Evolutionary conservation across 345 rosid genomes (phyloP).

Genomic region (Hypericum androsaemum): DNA sequence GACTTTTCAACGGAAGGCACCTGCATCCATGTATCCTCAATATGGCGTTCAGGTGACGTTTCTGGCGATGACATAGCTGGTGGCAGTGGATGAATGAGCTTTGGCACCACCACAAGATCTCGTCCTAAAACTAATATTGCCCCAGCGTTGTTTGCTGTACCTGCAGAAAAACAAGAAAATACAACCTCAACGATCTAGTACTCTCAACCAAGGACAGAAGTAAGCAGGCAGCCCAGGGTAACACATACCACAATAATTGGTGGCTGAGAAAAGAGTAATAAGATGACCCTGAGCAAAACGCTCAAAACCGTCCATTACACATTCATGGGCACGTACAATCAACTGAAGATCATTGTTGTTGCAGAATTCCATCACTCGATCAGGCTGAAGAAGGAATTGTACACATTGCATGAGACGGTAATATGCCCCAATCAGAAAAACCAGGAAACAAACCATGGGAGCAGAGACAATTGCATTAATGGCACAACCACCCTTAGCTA

Average conservation of each 20-base stretch:
- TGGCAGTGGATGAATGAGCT: conserved; percentile 92
- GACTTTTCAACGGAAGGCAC: conserved; percentile 23
- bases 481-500: too few relatives aligned
- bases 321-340: conserved; percentile 96
- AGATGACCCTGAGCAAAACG: conserved; percentile 97
- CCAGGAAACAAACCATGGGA: too few relatives aligned
- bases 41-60: conserved; percentile 67
- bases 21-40: conserved; percentile 99
- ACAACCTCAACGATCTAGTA: conserved; percentile 1
- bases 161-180: conserved; percentile 27
- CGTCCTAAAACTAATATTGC: conserved; percentile 96
- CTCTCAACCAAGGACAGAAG: too few relatives aligned
- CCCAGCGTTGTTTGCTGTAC: conserved; percentile 98
- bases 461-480: too few relatives aligned
- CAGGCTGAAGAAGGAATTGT: conserved; percentile 54
- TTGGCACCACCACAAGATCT: conserved; percentile 96
- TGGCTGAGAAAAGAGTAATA: conserved; percentile 92
- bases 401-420: too few relatives aligned
- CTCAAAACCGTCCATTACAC: conserved; percentile 99
- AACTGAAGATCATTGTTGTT: conserved; percentile 94
- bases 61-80: conserved; percentile 88
- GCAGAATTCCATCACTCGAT: conserved; percentile 98
- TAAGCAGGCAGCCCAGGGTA: too few relatives aligned
- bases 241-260: conserved; percentile 82
- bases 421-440: too few relatives aligned